Evolutionary conservation across 164 flowering plant species (phyloP), one percentile per base, ranked within the genome.

Genomic region (Aristolochia californica): DNA sequence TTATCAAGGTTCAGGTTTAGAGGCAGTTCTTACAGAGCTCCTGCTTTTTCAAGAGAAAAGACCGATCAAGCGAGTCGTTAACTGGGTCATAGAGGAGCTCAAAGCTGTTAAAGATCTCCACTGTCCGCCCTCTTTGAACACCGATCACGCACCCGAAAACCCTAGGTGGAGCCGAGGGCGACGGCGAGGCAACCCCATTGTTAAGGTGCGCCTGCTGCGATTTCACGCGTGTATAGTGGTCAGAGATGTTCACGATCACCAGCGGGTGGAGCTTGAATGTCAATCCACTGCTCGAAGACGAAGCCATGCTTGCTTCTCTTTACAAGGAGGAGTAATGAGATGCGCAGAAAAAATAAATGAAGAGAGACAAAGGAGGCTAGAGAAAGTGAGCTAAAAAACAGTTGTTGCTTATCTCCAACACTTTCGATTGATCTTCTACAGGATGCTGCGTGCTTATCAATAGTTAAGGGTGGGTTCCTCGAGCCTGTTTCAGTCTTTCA

Each of bases 61-160:
- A 54, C 11, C 98, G 88, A 68, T 91, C 97, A 58, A 91, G 91
- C 38, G 87, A 73, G n/a, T 80, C 72, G 18, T 89, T 80, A 20
- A 64, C 20, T 13, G 79, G 65, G 62, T 88, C 94, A 58, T 66
- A 85, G n/a, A 88, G 82, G 55, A 91, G 89, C 71, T 91, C 98
- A 72, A 91, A 91, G 71, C 98, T 91, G 80, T 91, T 91, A 73
- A 91, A 88, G 76, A 91, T 91, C 89, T 91, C 98, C 12, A 91
- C 98, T 2, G 88, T 85, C 27, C 98, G 81, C 24, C 98, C 98
- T 53, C 79, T 72, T 70, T 91, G 98, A 44, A 85, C 71, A 9
- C 98, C 98, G 23, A 88, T 87, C 20, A 91, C 97, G 72, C 95
- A 88, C 2, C 98, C 98, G 58, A 72, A 87, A 1, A 91, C 97